These are phyloP conservation scores for Chalaropsis thielavioides DNA, from an alignment of 2,329 filamentous ascomycete species.

Conservation along the genomic window DNA sequence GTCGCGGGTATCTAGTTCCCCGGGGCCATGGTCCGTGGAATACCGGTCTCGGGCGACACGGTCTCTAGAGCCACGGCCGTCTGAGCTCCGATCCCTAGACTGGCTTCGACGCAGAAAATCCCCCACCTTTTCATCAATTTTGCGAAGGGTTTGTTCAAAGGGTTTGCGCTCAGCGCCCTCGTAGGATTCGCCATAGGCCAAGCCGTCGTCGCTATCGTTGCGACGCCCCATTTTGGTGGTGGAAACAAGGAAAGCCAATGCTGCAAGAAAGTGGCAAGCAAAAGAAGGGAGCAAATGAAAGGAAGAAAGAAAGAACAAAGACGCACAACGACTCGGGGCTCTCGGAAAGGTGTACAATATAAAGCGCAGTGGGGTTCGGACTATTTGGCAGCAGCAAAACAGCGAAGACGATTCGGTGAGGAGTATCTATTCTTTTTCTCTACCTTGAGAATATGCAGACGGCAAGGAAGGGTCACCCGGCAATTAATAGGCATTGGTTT, in stretches of 20 bases:
- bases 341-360: background rate
- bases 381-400: background rate
- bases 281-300: background rate
- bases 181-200: constrained; percentile 16
- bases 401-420: background rate
- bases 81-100: background rate
- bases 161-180: constrained; percentile 13
- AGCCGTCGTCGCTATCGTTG: constrained; percentile 13
- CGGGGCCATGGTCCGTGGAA: background rate
- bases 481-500: background rate
- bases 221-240: constrained; percentile 6
- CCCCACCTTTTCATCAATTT: constrained; percentile 4
- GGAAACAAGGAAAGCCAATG: background rate
- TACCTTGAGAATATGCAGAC: background rate
- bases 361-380: background rate
- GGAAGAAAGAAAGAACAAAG: background rate
- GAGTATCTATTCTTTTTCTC: background rate
- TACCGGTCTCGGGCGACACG: background rate
- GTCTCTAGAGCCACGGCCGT: background rate
- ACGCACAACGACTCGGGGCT: background rate
- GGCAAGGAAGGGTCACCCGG: background rate
- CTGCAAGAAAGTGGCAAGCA: background rate
- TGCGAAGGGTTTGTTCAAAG: constrained; percentile 10
- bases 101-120: background rate
- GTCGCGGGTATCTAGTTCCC: background rate